A percentile compares a stretch with the other conserved stretches of the same genome.
Conservation (phyloP, 2,329 filamentous ascomycete genomes). For the Aureobasidium namibiae region DNA sequence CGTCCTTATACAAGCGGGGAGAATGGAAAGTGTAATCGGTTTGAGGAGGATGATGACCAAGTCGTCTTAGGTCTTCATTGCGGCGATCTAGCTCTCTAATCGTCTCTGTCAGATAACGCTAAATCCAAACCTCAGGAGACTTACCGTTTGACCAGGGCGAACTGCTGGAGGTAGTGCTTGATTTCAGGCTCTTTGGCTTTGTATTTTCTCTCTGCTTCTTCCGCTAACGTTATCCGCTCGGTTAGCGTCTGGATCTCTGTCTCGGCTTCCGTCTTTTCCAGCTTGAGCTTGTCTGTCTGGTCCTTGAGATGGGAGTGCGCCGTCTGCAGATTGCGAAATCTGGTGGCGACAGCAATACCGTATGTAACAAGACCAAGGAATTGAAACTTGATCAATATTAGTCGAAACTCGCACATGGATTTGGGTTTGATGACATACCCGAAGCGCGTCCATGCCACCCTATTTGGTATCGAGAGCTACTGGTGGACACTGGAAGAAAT, state of each 20-base stretch:
- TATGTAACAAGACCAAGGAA: conserved; percentile 32
- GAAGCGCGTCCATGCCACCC: conserved; percentile 37
- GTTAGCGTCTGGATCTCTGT: conserved; percentile 17
- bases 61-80: not conserved
- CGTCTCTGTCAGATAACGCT: conserved; percentile 9
- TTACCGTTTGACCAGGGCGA: conserved; percentile 26
- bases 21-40: not conserved
- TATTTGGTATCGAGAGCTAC: conserved; percentile 30
- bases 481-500: conserved; percentile 39
- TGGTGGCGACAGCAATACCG: conserved; percentile 20
- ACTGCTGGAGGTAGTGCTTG: conserved; percentile 29
- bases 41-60: not conserved
- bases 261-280: conserved; percentile 21
- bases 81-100: conserved; percentile 2
- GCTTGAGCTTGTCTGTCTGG: conserved; percentile 18
- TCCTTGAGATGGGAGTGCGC: conserved; percentile 19
- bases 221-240: conserved; percentile 17
- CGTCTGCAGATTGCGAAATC: conserved; percentile 10
- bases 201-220: conserved; percentile 21
- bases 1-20: not conserved
- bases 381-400: conserved; percentile 35
- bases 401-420: not conserved
- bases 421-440: conserved; percentile 1
- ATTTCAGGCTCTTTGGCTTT: conserved; percentile 28
- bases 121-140: not conserved